Evolutionary conservation across 768 basidiomycete genomes (phyloP).

Genomic region (Cystofilobasidium ferigula): DNA sequence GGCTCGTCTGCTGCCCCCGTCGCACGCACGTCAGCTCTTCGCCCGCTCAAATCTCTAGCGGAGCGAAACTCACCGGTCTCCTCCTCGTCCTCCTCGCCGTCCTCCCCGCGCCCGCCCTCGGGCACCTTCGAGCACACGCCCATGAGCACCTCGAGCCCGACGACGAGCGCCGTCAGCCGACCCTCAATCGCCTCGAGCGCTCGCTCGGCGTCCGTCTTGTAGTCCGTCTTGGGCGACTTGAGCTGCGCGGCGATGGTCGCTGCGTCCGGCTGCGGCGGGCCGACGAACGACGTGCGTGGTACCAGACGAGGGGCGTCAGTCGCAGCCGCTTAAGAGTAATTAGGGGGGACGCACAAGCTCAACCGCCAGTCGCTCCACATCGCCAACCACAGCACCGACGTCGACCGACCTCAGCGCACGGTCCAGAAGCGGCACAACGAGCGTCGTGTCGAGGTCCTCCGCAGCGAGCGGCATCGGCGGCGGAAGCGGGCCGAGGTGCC

Average conservation of each 20-base stretch:
- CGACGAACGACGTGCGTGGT: too few species aligned
- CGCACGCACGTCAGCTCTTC: not conserved
- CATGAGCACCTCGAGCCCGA: slow-evolving; percentile 79
- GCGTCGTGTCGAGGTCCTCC: slow-evolving; percentile 58
- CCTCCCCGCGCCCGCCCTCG: not conserved
- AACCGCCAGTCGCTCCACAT: slow-evolving; percentile 42
- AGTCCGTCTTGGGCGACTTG: slow-evolving; percentile 61
- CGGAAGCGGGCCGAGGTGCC: slow-evolving; percentile 54
- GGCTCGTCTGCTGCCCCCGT: not conserved
- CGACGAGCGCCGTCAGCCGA: slow-evolving; percentile 58
- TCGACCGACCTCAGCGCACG: slow-evolving; percentile 57
- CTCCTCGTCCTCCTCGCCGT: slow-evolving; percentile 49
- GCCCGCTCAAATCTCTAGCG: not conserved
- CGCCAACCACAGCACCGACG: slow-evolving; percentile 40
- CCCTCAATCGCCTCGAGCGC: slow-evolving; percentile 65
- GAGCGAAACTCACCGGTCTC: slow-evolving; percentile 25
- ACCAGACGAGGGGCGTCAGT: not conserved
- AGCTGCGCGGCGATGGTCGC: slow-evolving; percentile 27
- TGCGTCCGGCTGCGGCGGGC: slow-evolving; percentile 27
- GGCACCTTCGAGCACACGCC: slow-evolving; percentile 78
- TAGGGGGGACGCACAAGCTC: slow-evolving; percentile 43
- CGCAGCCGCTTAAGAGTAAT: not conserved
- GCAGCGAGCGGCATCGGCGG: slow-evolving; percentile 53
- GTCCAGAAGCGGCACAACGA: slow-evolving; percentile 59
- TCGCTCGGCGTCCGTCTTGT: slow-evolving; percentile 56